These are phyloP conservation scores for Pestalotiopsis sp. DNA, from an alignment of 2,329 filamentous ascomycete species.

Conservation along the genomic window DNA sequence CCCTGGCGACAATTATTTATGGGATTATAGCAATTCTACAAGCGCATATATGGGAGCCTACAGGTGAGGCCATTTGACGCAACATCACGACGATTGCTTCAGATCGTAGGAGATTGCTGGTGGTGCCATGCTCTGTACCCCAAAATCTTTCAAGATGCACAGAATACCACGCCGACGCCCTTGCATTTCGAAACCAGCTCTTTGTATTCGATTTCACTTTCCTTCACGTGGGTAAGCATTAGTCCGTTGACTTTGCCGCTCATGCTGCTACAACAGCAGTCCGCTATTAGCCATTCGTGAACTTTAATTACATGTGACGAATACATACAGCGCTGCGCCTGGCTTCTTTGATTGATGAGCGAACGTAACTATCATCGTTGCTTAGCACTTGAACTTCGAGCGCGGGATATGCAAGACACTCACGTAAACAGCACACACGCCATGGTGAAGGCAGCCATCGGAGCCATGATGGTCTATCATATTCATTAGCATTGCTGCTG, in stretches of 20 bases:
- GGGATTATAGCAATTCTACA: no score
- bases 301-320: neutral
- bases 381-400: neutral
- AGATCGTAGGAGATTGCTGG: no score
- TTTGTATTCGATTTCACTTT: neutral
- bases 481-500: neutral
- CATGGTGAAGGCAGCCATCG: constrained; percentile 18
- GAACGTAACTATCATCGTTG: constrained; percentile 1
- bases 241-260: neutral
- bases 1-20: no score
- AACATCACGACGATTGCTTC: no score
- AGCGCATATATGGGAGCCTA: no score
- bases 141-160: no score
- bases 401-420: neutral
- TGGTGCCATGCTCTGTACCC: no score
- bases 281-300: neutral
- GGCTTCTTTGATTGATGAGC: constrained; percentile 18
- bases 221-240: neutral
- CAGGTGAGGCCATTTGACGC: no score
- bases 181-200: neutral
- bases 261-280: neutral
- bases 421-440: constrained; percentile 15
- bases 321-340: constrained; percentile 13
- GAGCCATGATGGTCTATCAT: constrained; percentile 15
- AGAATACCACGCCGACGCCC: no score